These are phyloP conservation scores for Bromus sterilis DNA, from an alignment of 176 grass and related monocot species.

Conservation along the genomic window DNA sequence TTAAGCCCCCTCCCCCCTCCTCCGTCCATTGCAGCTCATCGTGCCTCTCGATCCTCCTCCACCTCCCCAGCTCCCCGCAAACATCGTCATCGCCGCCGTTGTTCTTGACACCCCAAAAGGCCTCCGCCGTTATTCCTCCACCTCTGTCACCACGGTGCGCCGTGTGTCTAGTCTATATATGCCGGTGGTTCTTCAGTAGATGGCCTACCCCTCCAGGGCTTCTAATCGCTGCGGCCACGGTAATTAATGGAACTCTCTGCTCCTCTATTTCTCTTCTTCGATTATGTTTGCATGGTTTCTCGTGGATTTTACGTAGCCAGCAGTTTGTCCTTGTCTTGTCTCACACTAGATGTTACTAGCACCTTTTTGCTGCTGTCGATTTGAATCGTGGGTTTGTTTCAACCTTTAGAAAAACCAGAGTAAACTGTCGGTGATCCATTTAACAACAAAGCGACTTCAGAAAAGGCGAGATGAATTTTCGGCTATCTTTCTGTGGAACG, in stretches of 20 bases:
- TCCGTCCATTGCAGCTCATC: slow-evolving; percentile 24
- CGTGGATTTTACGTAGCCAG: neutral
- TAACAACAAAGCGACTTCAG: neutral
- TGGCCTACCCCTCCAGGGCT: slow-evolving; percentile 23
- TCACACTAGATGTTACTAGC: neutral
- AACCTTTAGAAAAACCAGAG: neutral
- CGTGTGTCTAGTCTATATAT: neutral
- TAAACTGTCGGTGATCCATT: slow-evolving; percentile 4
- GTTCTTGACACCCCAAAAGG: slow-evolving; percentile 9
- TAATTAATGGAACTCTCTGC: neutral
- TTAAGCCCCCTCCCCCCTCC: neutral
- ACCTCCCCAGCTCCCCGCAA: neutral
- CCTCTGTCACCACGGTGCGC: neutral
- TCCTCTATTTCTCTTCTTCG: neutral
- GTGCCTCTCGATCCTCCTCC: neutral
- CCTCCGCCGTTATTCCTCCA: neutral
- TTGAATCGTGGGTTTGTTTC: neutral
- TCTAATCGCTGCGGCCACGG: slow-evolving; percentile 1
- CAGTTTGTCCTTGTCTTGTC: neutral
- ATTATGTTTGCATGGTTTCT: neutral
- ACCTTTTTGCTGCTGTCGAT: neutral
- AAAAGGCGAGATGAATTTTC: slow-evolving; percentile 10
- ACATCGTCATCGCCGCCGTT: slow-evolving; percentile 23
- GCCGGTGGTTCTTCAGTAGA: slow-evolving; percentile 20
- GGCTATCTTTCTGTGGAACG: neutral